phyloP scores from a whole-genome alignment of 306 rosid species.

The Nissolia schottii region DNA sequence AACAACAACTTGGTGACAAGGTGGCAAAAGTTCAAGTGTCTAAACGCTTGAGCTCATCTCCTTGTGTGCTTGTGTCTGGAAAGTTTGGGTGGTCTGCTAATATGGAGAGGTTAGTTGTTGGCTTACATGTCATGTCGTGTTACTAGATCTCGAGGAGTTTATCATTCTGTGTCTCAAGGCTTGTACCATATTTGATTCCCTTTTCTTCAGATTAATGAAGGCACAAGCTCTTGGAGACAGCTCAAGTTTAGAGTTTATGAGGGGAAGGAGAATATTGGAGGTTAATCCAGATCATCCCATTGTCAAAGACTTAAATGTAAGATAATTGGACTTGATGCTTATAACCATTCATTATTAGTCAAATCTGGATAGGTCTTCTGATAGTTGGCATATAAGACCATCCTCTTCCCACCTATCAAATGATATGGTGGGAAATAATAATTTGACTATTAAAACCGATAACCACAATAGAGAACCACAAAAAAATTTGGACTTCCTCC shows the following conservation, averaged over 20 bases:
- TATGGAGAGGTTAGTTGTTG: slow-evolving; percentile 80
- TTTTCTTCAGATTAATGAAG: slow-evolving; percentile 81
- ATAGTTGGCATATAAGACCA: background rate
- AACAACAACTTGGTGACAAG: slow-evolving; percentile 94
- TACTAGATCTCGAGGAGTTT: background rate
- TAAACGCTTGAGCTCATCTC: slow-evolving; percentile 95
- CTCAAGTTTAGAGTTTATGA: slow-evolving; percentile 94
- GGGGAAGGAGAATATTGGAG: slow-evolving; percentile 97
- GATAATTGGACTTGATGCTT: slow-evolving; percentile 20
- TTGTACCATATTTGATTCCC: background rate
- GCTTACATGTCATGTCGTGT: background rate
- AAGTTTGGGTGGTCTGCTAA: slow-evolving; percentile 99
- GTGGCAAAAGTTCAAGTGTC: slow-evolving; percentile 96
- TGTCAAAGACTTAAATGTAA: slow-evolving; percentile 77
- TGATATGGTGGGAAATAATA: background rate
- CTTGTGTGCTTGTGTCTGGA: slow-evolving; percentile 99
- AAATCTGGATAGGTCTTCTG: background rate
- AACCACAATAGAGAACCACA: background rate
- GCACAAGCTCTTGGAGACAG: slow-evolving; percentile 98
- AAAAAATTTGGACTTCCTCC: background rate
- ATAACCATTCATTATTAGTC: background rate
- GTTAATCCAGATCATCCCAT: slow-evolving; percentile 93
- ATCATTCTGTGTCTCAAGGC: background rate
- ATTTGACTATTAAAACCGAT: background rate
- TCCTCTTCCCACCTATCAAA: background rate